Conservation (phyloP, 2,329 filamentous ascomycete species). For the Gliomastix tumulicola region DNA sequence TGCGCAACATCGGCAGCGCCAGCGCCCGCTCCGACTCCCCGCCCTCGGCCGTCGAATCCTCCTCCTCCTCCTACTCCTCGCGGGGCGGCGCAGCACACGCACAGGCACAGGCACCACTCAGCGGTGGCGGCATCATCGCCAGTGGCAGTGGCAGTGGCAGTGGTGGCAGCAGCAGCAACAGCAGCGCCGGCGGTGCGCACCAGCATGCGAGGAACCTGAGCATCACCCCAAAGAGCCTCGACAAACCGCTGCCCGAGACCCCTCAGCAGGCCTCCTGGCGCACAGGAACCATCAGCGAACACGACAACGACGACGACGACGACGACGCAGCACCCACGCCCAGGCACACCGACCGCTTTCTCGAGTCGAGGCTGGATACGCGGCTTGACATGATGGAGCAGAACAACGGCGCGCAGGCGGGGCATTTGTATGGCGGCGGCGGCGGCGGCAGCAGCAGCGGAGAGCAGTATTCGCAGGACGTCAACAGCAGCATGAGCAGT, state of each 20-base stretch:
- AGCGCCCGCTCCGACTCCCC: background rate
- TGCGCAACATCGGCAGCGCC: slow-evolving; percentile 16
- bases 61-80: background rate
- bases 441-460: too few relatives aligned
- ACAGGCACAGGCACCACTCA: background rate
- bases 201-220: slow-evolving; percentile 49
- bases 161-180: background rate
- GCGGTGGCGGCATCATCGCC: too few relatives aligned
- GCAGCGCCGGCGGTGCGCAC: background rate
- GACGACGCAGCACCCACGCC: slow-evolving; percentile 1
- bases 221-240: slow-evolving; percentile 45
- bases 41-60: background rate
- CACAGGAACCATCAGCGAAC: slow-evolving; percentile 38
- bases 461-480: slow-evolving; percentile 24
- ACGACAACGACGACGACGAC: background rate
- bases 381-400: slow-evolving; percentile 46
- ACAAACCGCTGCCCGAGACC: slow-evolving; percentile 49
- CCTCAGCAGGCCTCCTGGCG: slow-evolving; percentile 42
- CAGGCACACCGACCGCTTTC: slow-evolving; percentile 4
- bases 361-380: slow-evolving; percentile 25
- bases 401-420: slow-evolving; percentile 18
- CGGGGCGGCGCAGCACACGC: background rate
- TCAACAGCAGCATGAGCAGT: slow-evolving; percentile 40
- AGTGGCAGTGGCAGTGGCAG: slow-evolving; percentile 7
- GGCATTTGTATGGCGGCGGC: slow-evolving; percentile 26